Evolutionary conservation across 345 rosid species (phyloP).

Genomic region (Xanthoceras sorbifolium): DNA sequence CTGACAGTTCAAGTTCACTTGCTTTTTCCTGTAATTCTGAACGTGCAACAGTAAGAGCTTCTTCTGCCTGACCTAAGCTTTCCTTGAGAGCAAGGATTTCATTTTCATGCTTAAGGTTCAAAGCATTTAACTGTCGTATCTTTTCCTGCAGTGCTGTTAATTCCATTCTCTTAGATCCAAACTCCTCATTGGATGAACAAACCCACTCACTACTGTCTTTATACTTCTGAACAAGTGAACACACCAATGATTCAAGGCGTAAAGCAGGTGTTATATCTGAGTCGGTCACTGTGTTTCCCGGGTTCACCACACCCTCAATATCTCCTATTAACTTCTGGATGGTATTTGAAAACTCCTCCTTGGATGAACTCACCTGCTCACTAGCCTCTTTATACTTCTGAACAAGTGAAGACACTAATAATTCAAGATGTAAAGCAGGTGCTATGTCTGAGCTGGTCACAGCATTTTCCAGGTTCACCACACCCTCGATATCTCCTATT

Average conservation of each 20-base stretch:
- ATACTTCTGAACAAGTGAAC: conserved; percentile 63
- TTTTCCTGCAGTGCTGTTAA: conserved; percentile 53
- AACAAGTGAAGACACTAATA: conserved; percentile 66
- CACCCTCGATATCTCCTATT: conserved; percentile 56
- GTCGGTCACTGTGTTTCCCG: conserved; percentile 38
- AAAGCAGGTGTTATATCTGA: conserved; percentile 44
- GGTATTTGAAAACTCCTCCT: conserved; percentile 34
- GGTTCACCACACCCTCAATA: conserved; percentile 59
- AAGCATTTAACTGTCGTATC: conserved; percentile 38
- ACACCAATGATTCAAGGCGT: conserved; percentile 61
- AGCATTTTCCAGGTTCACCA: conserved; percentile 49
- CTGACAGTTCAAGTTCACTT: conserved; percentile 78
- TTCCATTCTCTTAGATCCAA: conserved; percentile 48
- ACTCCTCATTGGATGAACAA: conserved; percentile 38
- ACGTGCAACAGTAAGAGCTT: conserved; percentile 44
- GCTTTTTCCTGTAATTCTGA: conserved; percentile 61
- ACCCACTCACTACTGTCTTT: conserved; percentile 49
- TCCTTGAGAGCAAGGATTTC: conserved; percentile 58
- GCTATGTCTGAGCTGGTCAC: conserved; percentile 34
- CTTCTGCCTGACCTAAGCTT: conserved; percentile 53
- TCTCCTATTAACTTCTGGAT: not conserved
- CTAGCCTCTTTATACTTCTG: conserved; percentile 56
- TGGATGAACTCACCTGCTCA: conserved; percentile 38
- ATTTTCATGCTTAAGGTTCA: conserved; percentile 59
- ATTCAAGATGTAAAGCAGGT: conserved; percentile 53